These are phyloP conservation scores for Spatholobus suberectus DNA, from an alignment of 306 rosid genomes.

Conservation along the genomic window DNA sequence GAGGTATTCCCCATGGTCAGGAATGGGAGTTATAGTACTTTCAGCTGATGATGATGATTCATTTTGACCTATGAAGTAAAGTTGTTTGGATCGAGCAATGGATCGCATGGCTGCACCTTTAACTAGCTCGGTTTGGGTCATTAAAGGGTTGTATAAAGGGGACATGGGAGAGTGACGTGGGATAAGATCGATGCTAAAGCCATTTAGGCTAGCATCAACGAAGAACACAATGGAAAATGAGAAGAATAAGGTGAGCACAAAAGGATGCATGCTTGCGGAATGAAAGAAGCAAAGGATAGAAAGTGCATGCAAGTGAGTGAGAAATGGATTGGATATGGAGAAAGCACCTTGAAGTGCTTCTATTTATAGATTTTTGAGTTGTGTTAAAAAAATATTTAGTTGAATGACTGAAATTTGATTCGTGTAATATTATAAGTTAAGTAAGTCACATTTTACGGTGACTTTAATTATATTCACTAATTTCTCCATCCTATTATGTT, in stretches of 20 bases:
- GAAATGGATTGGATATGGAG: neutral
- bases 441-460: neutral
- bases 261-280: neutral
- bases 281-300: neutral
- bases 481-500: no score
- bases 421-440: neutral
- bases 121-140: neutral
- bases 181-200: neutral
- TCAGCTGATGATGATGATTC: neutral
- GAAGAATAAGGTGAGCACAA: neutral
- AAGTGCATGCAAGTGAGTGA: neutral
- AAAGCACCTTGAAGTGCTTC: neutral
- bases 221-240: neutral
- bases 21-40: neutral
- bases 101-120: neutral
- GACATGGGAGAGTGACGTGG: neutral
- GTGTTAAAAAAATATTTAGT: no score
- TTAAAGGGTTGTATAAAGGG: neutral
- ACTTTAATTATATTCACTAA: neutral
- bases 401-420: neutral
- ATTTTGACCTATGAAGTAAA: neutral
- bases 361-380: neutral
- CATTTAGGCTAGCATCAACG: neutral
- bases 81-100: neutral
- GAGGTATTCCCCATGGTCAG: constrained; percentile 2